Evolutionary conservation across 2,329 filamentous ascomycete species (phyloP).

Genomic region (Thielaviopsis populi): DNA sequence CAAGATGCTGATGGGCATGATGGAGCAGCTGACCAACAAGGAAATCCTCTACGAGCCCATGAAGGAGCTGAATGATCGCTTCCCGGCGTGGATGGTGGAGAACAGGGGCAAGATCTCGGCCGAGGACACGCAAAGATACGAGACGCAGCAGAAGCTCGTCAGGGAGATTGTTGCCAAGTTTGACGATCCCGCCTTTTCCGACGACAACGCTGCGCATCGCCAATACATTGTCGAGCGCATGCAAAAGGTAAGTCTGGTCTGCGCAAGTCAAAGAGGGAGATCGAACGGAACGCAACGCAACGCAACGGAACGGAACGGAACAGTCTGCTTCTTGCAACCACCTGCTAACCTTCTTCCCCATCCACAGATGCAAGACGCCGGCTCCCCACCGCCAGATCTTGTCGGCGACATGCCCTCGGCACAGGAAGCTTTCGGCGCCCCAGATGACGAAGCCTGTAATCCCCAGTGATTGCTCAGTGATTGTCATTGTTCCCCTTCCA

Average conservation of each 20-base stretch:
- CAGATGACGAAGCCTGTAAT: constrained; percentile 44
- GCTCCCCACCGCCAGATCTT: constrained; percentile 77
- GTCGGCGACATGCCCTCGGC: constrained; percentile 79
- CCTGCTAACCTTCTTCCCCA: not conserved
- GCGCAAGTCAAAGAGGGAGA: not conserved
- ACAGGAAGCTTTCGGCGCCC: constrained; percentile 50
- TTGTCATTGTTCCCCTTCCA: not conserved
- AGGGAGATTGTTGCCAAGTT: constrained; percentile 80
- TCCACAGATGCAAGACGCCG: constrained; percentile 83
- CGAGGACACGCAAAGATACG: constrained; percentile 66
- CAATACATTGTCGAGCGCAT: constrained; percentile 94
- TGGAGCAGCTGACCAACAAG: constrained; percentile 97
- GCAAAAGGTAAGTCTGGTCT: constrained; percentile 60
- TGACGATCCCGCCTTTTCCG: constrained; percentile 64
- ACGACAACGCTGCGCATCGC: constrained; percentile 65
- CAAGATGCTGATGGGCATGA: constrained; percentile 93
- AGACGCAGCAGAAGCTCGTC: constrained; percentile 66
- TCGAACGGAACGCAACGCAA: too few species aligned
- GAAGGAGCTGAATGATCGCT: constrained; percentile 91
- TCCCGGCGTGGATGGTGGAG: constrained; percentile 72
- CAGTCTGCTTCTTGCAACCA: too few species aligned
- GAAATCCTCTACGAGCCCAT: constrained; percentile 97
- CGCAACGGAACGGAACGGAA: too few species aligned
- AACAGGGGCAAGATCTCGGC: constrained; percentile 50
- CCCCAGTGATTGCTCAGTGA: constrained; percentile 35